Conservation (phyloP, 495 filamentous ascomycete genomes). For the Trichoderma parareesei region DNA sequence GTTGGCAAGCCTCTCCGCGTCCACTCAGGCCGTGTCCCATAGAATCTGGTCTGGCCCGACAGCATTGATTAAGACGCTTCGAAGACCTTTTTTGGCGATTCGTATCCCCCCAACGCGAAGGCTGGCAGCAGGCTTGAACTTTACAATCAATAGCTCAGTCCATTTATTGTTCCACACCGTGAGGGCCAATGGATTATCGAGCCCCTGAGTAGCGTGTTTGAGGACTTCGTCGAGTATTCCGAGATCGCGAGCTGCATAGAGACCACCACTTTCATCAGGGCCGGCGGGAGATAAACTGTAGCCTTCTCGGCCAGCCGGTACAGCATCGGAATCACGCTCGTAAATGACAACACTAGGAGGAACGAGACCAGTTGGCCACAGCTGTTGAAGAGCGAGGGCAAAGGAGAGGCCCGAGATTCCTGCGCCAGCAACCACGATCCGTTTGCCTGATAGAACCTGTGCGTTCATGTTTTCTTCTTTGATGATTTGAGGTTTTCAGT, state of each 20-base stretch:
- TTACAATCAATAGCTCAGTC: constrained; percentile 17
- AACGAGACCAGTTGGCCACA: constrained; percentile 18
- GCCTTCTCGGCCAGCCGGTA: constrained; percentile 20
- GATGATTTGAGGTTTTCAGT: background rate
- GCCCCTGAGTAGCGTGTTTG: constrained; percentile 15
- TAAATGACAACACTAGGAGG: constrained; percentile 23
- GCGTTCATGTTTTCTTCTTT: background rate
- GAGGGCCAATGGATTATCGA: constrained; percentile 15
- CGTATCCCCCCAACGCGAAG: constrained; percentile 19
- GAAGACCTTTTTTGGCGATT: constrained; percentile 20
- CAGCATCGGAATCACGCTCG: constrained; percentile 23
- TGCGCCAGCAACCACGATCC: constrained; percentile 29
- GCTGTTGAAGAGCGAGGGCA: constrained; percentile 24
- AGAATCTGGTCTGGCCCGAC: constrained; percentile 15
- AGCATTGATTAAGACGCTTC: constrained; percentile 17
- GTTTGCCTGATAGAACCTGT: constrained; percentile 27
- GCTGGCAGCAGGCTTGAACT: constrained; percentile 12
- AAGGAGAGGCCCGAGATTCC: constrained; percentile 30
- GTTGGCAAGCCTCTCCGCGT: constrained; percentile 13
- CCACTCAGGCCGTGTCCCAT: constrained; percentile 20
- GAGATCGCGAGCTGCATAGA: constrained; percentile 20
- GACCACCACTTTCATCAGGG: constrained; percentile 17
- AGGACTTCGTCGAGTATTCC: constrained; percentile 19
- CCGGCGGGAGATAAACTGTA: constrained; percentile 30
- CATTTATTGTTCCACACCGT: constrained; percentile 23